Evolutionary conservation across 2,329 filamentous ascomycete species (phyloP), one percentile per base, ranked within the genome.

Genomic region (Zalaria sp.): DNA sequence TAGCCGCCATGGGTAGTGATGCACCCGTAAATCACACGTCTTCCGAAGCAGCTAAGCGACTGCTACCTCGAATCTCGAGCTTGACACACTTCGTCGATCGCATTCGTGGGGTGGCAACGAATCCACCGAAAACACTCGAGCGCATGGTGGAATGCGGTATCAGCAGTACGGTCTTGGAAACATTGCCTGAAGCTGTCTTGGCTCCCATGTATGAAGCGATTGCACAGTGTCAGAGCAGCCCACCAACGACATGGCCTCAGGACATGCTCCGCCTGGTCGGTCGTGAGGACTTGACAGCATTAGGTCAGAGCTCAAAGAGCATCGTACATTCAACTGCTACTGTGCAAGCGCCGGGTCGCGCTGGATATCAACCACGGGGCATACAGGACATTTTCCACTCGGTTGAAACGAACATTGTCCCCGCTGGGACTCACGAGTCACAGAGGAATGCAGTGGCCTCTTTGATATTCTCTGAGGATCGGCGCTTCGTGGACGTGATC

Each of bases 401-500:
- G 34, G 66, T 75, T 1, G 79, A 85, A 36, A 71, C 77, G 34
- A 66, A 72, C 36, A 72, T 75, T 36, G 72, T 77, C 0, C 77
- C 81, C 42, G 82, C 91, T 48, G 85, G 85, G 37, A 81, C 82
- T 4, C 82, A 86, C 42, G 88, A 91, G 57, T 81, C 81, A 28
- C 85, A 94, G 54, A 49, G 58, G 26, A 79, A 89, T 58, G 73
- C 80, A 6, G 78, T 96, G 5, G 93, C 91, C 27, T 78, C 80
- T 40, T 69, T 91, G 5, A 80, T 98, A 27, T 98, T 96, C 70
- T 81, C 79, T 45, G 87, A 96, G 49, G 91, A 98, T 54, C 78
- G 87, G 45, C 80, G 91, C 31, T 79, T 93, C 42, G 79, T 86
- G 46, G 91, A 98, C 63, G 91, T 87, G 0, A 79, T 81, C 42